Base-by-base conservation (phyloP, 2,329 filamentous ascomycete species). In the Paraconiothyrium sp. region DNA sequence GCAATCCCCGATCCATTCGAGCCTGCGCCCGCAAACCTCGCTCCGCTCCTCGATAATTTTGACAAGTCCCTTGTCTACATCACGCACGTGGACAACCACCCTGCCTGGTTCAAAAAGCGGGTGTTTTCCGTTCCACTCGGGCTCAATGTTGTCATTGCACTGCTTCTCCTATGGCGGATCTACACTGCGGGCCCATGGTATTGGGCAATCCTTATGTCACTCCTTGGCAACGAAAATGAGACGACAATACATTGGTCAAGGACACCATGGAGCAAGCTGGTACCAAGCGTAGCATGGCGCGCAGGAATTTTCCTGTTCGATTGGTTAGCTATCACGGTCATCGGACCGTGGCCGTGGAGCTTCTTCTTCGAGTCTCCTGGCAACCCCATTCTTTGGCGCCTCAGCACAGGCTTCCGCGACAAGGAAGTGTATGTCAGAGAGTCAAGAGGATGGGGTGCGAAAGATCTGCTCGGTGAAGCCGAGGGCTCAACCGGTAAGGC, bases 391-490 rank as follows among this genome's bases (percentile, higher is more conserved):
- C 77, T 80, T 43, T 97, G 94, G 93, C 88, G 94, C 52, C 87
- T 87, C 79, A 83, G 78, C 34, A 80, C 94, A 39, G 92, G 94
- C 7, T 97, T 97, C 77, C 84, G 86, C n/a, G 84, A 89, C 49
- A 84, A 88, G 66, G 94, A 97, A 82, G 85, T 97, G 52, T 90
- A 96, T 64, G 90, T 97, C 37, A 86, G 94, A 30, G 87, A 90
- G 60, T 94, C 91, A 75, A 85, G 90, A 61, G 85, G 85, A 58
- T 96, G 93, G 92, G 90, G 90, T 65, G 79, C 82, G 27, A 80
- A 83, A 20, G 83, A 91, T 54, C 72, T 86, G 64, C 78, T 86
- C 60, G 85, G 83, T 1, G 74, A 70, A 57, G 69, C 70, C 1
- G 71, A 85, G 83, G 71, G 84, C 80, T 65, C 67, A 24, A 69